Evolutionary conservation across 352 stramenopile species (phyloP).

Genomic region (Phytophthora sojae): DNA sequence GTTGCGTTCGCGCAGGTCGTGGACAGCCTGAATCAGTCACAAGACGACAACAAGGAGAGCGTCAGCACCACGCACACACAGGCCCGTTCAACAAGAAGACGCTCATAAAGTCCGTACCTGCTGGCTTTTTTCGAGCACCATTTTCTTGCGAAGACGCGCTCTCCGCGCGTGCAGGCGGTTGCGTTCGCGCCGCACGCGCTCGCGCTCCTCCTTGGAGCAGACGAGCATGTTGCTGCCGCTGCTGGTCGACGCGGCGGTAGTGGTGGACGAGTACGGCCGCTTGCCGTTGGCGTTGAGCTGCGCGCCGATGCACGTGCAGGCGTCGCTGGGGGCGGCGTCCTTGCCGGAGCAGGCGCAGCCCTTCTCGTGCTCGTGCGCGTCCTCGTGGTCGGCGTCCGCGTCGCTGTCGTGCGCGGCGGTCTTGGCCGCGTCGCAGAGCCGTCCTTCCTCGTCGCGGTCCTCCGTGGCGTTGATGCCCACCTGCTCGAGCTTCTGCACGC

Average conservation of each 20-base stretch:
- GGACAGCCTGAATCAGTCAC: conserved; percentile 51
- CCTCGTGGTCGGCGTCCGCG: conserved; percentile 36
- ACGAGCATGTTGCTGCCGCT: conserved; percentile 38
- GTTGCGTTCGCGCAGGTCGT: conserved; percentile 69
- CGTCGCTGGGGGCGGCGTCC: conserved; percentile 25
- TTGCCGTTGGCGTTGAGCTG: conserved; percentile 54
- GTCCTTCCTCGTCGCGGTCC: conserved; percentile 45
- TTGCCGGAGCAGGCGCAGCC: conserved; percentile 47
- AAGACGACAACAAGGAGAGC: conserved; percentile 5
- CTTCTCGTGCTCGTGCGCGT: conserved; percentile 57
- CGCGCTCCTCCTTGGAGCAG: conserved; percentile 74
- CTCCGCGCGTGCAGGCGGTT: conserved; percentile 80
- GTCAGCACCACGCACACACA: neutral
- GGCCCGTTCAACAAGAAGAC: conserved; percentile 4
- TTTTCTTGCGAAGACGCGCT: conserved; percentile 80
- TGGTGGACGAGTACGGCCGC: conserved; percentile 37
- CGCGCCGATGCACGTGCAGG: conserved; percentile 33
- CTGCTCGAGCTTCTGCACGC: conserved; percentile 62
- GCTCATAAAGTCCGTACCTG: conserved; percentile 42
- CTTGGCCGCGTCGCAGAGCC: conserved; percentile 31
- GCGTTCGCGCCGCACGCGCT: conserved; percentile 74
- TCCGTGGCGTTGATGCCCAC: conserved; percentile 51
- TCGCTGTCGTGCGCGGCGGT: conserved; percentile 45
- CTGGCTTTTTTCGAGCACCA: conserved; percentile 81
- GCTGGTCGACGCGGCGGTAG: neutral